Evolutionary conservation across 495 filamentous ascomycete genomes (phyloP), one percentile per base, ranked within the genome.

Genomic region (Penicillium manginii): DNA sequence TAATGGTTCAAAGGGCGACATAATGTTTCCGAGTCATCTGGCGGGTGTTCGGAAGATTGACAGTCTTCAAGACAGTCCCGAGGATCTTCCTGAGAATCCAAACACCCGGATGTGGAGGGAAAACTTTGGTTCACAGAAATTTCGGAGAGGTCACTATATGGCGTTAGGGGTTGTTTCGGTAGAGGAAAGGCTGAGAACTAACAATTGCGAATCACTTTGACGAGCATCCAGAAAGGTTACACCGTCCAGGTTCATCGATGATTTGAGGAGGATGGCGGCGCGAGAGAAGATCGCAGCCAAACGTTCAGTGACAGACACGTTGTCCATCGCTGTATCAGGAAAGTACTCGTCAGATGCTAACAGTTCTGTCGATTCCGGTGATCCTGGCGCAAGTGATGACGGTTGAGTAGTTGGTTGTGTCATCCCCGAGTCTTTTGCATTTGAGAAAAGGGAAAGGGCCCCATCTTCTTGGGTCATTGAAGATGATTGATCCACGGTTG

Each of bases 231-330:
- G 60, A 49, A 77, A 76, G 5, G 71, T 37, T 10, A 75, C 74
- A 6, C 74, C 74, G 33, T 75, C 74, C 23, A 75, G 54, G 56
- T 71, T 69, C 52, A 76, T 68, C 0, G 74, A 72, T 8, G 69
- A 66, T 17, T 63, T 70, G 23, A 77, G 62, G 15, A 77, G 58
- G 15, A 57, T 53, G 19, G 70, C 65, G 22, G 74, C 74, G 29
- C 69, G 62, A 8, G 69, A 53, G 37, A 76, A 76, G 3, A 72
- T 74, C 11, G 57, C 55, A n/a, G 55, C 37, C 29, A 67, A 58
- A 8, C 54, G 52, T 19, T 59, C 52, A 9, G 64, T 22, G 50
- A 57, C 52, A 1, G 40, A 47, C 17, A 43, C 51, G 22, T 46
- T 58, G 26, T 49, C 56, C 15, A 39, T 39, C 12, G 35, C 2